Percentiles rank a stretch among this genome's conserved stretches.
These are phyloP conservation scores for Theobroma cacao DNA, from an alignment of 345 rosid genomes.

Conservation along the genomic window DNA sequence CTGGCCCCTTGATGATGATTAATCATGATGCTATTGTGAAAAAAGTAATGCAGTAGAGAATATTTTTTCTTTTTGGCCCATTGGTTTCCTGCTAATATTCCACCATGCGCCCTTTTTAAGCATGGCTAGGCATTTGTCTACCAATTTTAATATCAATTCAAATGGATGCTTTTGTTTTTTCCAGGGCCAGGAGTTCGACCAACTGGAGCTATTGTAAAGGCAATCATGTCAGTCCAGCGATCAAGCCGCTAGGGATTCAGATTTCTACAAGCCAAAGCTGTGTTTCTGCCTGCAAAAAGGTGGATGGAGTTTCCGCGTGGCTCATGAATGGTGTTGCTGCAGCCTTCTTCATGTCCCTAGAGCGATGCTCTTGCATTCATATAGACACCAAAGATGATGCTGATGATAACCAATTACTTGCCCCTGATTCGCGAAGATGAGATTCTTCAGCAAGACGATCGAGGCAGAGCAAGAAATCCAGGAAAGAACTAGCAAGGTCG, in stretches of 20 bases:
- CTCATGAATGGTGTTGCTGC: conserved; percentile 33
- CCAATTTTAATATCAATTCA: background rate
- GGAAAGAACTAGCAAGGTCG: background rate
- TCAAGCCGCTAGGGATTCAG: background rate
- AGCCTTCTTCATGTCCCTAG: conserved; percentile 43
- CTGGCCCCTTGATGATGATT: background rate
- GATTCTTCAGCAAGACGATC: background rate
- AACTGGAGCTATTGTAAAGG: background rate
- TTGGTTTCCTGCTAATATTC: background rate
- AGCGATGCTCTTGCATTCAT: conserved; percentile 35
- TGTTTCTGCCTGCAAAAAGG: conserved; percentile 20
- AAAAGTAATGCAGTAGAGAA: background rate
- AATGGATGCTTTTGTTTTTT: background rate
- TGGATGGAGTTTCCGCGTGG: conserved; percentile 31
- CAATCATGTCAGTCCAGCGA: background rate
- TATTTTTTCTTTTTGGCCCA: background rate
- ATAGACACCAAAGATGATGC: conserved; percentile 38
- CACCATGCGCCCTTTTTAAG: background rate
- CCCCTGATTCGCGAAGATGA: conserved; percentile 8
- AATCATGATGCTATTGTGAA: background rate
- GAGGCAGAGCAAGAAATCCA: background rate
- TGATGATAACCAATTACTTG: conserved; percentile 10
- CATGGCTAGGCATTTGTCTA: background rate
- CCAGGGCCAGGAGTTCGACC: background rate
- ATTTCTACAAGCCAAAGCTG: background rate